These are phyloP conservation scores for Dioscorea dumetorum DNA, from an alignment of 106 monocot species.

Conservation along the genomic window DNA sequence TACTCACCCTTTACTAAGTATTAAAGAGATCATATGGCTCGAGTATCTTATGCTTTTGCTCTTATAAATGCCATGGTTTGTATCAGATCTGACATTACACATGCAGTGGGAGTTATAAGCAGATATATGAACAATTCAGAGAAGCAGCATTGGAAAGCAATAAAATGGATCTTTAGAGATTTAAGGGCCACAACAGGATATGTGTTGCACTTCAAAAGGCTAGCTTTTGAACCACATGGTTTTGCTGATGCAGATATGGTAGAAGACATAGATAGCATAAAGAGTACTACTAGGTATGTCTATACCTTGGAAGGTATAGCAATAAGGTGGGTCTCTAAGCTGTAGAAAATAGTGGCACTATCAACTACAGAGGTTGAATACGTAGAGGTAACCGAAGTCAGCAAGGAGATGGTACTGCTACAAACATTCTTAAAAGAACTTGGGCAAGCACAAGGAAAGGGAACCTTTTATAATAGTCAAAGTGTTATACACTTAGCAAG, in stretches of 20 bases:
- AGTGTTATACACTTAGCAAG: background rate
- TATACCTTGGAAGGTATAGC: background rate
- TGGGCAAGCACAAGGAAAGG: background rate
- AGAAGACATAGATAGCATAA: background rate
- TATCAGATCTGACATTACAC: background rate
- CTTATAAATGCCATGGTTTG: background rate
- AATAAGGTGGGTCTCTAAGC: background rate
- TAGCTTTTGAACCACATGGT: background rate
- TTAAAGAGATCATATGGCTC: background rate
- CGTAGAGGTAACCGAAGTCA: background rate
- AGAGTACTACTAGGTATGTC: conserved; percentile 2
- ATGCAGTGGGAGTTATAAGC: background rate
- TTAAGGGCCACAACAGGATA: background rate
- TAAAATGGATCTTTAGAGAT: conserved; percentile 1
- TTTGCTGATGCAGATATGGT: background rate
- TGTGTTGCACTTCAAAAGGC: background rate
- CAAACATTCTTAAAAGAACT: background rate
- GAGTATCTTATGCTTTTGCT: background rate
- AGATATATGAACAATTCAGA: background rate
- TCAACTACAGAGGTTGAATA: background rate
- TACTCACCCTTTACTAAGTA: background rate
- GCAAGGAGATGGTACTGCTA: background rate
- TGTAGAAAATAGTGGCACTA: background rate
- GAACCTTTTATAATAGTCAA: background rate
- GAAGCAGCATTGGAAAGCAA: background rate